Conservation (phyloP, 192 early-diverging fungal genomes). For the Coemansia sp. region DNA sequence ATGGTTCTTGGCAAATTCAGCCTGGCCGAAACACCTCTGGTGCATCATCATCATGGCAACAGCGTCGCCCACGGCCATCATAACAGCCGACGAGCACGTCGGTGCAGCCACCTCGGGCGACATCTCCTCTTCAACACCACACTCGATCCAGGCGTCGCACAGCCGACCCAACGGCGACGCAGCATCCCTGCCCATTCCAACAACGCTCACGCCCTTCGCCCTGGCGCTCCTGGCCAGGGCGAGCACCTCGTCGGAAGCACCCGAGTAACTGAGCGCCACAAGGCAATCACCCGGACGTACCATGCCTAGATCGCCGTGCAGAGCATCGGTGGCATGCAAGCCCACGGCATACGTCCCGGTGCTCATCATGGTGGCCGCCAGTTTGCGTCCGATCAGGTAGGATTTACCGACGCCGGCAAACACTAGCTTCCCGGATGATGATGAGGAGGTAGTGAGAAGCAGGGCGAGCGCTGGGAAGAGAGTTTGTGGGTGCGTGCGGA, state of each 20-base stretch:
- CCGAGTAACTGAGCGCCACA: slow-evolving; percentile 40
- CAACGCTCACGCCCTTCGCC: neutral
- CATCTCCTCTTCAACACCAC: slow-evolving; percentile 20
- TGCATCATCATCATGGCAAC: slow-evolving; percentile 36
- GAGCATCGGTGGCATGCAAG: slow-evolving; percentile 39
- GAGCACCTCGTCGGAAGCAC: slow-evolving; percentile 32
- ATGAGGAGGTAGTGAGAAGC: slow-evolving; percentile 7
- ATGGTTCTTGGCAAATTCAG: slow-evolving; percentile 41
- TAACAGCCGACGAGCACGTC: slow-evolving; percentile 27
- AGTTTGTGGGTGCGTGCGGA: slow-evolving; percentile 5
- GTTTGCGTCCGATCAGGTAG: slow-evolving; percentile 33
- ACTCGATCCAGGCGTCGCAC: slow-evolving; percentile 43
- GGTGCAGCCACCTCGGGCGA: slow-evolving; percentile 28
- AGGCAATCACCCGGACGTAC: slow-evolving; percentile 25
- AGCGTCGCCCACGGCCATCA: slow-evolving; percentile 42
- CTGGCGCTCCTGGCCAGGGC: neutral
- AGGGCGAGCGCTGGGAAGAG: slow-evolving; percentile 21
- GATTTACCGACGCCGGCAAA: slow-evolving; percentile 45
- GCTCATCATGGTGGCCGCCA: slow-evolving; percentile 42
- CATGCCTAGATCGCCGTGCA: slow-evolving; percentile 42
- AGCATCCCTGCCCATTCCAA: slow-evolving; percentile 27
- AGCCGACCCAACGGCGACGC: slow-evolving; percentile 25
- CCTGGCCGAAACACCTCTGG: slow-evolving; percentile 15
- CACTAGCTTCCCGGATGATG: slow-evolving; percentile 15
- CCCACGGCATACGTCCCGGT: slow-evolving; percentile 27